phyloP scores from a whole-genome alignment of 306 rosid genomes.

The Fragaria nilgerrensis region DNA sequence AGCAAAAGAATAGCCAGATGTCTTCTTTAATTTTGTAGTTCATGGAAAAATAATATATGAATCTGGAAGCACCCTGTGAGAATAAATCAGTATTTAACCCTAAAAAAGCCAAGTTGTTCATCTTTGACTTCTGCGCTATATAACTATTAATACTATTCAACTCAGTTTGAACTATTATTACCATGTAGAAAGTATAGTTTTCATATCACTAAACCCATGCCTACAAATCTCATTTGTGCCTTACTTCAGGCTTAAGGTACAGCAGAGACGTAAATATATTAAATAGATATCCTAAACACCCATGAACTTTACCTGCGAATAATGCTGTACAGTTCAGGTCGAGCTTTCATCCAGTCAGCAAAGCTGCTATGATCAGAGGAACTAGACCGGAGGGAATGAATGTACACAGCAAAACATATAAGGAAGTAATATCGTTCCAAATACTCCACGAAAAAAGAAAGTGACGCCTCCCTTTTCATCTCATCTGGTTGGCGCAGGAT shows the following conservation, averaged over 20 bases:
- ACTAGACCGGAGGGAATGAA: slow-evolving; percentile 64
- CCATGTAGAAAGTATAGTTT: background rate
- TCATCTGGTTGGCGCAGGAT: slow-evolving; percentile 87
- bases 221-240: background rate
- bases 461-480: slow-evolving; percentile 86
- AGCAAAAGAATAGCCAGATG: slow-evolving; percentile 18
- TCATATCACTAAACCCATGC: background rate
- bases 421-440: slow-evolving; percentile 96
- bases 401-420: slow-evolving; percentile 89
- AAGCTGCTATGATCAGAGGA: slow-evolving; percentile 48
- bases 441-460: slow-evolving; percentile 84
- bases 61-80: background rate
- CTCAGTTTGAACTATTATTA: background rate
- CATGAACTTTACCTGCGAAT: slow-evolving; percentile 64
- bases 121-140: background rate
- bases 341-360: slow-evolving; percentile 87
- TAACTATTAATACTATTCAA: background rate
- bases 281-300: background rate
- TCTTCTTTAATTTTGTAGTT: background rate
- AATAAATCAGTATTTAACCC: background rate
- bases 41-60: background rate
- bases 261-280: slow-evolving; percentile 1
- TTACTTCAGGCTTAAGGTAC: background rate
- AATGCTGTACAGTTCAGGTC: slow-evolving; percentile 90
- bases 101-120: background rate